Evolutionary conservation across 495 filamentous ascomycete genomes (phyloP), one percentile per base, ranked within the genome.

Genomic region (Lepidopterella palustris): DNA sequence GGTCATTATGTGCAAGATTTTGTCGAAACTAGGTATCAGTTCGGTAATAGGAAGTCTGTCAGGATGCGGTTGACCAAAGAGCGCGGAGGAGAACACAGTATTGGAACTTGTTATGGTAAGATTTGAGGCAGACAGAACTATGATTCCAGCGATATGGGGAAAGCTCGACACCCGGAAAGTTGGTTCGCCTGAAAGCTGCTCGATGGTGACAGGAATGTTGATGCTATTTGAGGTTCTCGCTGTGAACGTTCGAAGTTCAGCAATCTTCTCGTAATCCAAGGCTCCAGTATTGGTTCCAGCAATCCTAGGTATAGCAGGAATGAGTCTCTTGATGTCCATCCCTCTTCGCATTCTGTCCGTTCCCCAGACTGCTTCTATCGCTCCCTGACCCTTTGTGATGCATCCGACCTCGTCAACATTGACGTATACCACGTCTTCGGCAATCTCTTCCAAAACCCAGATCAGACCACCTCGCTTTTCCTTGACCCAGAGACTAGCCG

Each of bases 361-460:
- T 23, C 92, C 91, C 86, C 91, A 97, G 48, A 97, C 89, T 15
- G 84, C 81, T 21, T 82, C 83, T 1, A 80, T 79, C 40, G 85
- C 82, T 25, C 93, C 93, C 13, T 80, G 78, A 23, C 85, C 79
- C 47, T 79, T 81, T 15, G 80, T 76, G 15, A 96, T 78, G 32
- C 80, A 79, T 52, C 90, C 90, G 26, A 87, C 82, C 40, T 86
- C 80, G 66, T 92, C 89, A 24, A 90, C 79, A 25, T 71, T 79
- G 9, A 98, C 65, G 56, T 79, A 79, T 26, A 88, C 90, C 32
- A 92, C 84, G 69, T 98, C 91, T 76, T 98, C 93, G 55, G 89
- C 89, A 54, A 98, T 97, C 72, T 98, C 93, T 73, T 98, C 93
- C 4, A 98, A 70, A 15, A 98, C 93, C 93, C 93, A 98, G 54